A percentile compares a stretch with the other conserved stretches of the same genome.
phyloP scores from a whole-genome alignment of 2,329 filamentous ascomycete species.

The Sporothrix sp. region DNA sequence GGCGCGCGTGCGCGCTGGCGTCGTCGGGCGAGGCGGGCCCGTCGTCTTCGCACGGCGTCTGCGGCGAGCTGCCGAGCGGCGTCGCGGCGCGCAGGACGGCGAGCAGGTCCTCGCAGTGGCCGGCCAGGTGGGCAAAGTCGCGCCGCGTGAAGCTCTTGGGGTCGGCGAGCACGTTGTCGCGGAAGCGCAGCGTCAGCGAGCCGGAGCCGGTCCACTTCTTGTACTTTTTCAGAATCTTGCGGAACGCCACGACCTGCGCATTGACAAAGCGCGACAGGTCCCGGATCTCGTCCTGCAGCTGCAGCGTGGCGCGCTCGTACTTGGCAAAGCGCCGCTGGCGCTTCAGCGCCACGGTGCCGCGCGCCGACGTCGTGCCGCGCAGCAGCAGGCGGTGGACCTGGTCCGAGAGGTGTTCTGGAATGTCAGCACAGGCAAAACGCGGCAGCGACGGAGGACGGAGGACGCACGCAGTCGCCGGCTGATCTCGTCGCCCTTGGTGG shows the following conservation, averaged over 20 bases:
- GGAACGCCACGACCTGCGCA: conserved; percentile 66
- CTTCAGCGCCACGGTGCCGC: conserved; percentile 32
- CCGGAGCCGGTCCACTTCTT: conserved; percentile 74
- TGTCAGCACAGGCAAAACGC: not conserved
- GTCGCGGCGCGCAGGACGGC: conserved; percentile 36
- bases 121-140: conserved; percentile 47
- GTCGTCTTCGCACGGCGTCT: conserved; percentile 8
- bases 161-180: conserved; percentile 52
- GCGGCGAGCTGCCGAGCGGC: conserved; percentile 29
- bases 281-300: conserved; percentile 61
- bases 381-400: conserved; percentile 38
- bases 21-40: conserved; percentile 24
- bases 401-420: conserved; percentile 38
- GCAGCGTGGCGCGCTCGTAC: conserved; percentile 42
- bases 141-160: conserved; percentile 63
- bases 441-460: not conserved
- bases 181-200: conserved; percentile 55
- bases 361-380: conserved; percentile 30
- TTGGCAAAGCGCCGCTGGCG: conserved; percentile 43
- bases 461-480: conserved; percentile 54
- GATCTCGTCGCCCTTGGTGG: conserved; percentile 72
- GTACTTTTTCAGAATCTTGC: conserved; percentile 76
- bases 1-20: conserved; percentile 18
- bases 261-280: conserved; percentile 61
- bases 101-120: conserved; percentile 42